Conservation (phyloP, 371 early-diverging fungal species). For the Mucor irregularis region DNA sequence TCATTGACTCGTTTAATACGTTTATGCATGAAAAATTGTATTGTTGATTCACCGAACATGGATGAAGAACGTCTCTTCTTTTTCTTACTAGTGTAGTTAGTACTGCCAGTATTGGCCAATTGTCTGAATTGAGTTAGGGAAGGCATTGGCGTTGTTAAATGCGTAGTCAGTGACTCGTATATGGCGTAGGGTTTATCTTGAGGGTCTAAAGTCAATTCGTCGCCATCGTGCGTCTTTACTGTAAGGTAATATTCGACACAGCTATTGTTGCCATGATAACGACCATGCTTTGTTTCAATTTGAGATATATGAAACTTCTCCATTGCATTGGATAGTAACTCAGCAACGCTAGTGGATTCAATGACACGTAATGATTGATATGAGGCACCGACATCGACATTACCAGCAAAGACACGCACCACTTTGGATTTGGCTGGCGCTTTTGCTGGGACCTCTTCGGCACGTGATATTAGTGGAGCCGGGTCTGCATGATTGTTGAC, state of each 20-base stretch:
- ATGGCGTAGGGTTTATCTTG: conserved; percentile 55
- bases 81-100: conserved; percentile 26
- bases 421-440: conserved; percentile 21
- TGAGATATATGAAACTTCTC: conserved; percentile 47
- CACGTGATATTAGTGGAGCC: conserved; percentile 7
- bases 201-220: conserved; percentile 36
- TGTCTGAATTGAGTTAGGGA: conserved; percentile 50
- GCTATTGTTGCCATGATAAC: conserved; percentile 28
- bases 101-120: conserved; percentile 41
- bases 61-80: conserved; percentile 8
- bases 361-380: conserved; percentile 55
- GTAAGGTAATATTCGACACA: conserved; percentile 49
- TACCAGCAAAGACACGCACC: conserved; percentile 51
- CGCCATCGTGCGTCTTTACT: conserved; percentile 42
- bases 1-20: conserved; percentile 45
- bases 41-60: conserved; percentile 3
- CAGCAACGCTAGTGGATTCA: conserved; percentile 41
- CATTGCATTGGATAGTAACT: conserved; percentile 45
- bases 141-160: conserved; percentile 56
- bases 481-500: conserved; percentile 12
- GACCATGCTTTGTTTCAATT: conserved; percentile 23
- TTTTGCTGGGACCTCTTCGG: not conserved
- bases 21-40: conserved; percentile 48
- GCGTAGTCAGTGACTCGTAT: conserved; percentile 51
- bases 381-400: conserved; percentile 51